These are phyloP conservation scores for Boletales sp. DNA, from an alignment of 768 basidiomycete species.

Conservation along the genomic window DNA sequence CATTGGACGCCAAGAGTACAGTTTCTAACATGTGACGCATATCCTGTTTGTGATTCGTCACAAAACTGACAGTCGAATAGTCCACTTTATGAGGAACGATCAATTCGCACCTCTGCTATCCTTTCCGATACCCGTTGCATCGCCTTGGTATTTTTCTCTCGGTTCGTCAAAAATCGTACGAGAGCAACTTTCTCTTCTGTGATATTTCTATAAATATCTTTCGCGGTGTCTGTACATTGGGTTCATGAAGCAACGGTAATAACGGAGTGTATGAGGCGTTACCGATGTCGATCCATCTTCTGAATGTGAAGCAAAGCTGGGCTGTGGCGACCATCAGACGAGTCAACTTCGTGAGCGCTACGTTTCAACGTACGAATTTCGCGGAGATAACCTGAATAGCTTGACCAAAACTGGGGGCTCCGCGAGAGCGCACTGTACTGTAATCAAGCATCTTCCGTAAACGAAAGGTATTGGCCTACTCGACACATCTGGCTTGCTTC, in stretches of 20 bases:
- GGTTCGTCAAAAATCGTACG: conserved; percentile 41
- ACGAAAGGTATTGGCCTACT: conserved; percentile 32
- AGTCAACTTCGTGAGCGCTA: conserved; percentile 1
- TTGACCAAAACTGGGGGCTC: conserved; percentile 83
- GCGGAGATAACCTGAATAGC: conserved; percentile 78
- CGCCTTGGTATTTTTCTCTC: conserved; percentile 37
- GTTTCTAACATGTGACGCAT: conserved; percentile 24
- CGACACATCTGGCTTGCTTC: conserved; percentile 47
- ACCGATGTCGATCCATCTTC: conserved; percentile 76
- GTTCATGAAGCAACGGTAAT: conserved; percentile 6
- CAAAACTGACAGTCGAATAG: background rate
- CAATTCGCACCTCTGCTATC: conserved; percentile 20
- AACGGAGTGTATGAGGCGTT: conserved; percentile 12
- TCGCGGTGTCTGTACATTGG: conserved; percentile 50
- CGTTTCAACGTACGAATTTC: conserved; percentile 60
- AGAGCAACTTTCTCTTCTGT: conserved; percentile 55
- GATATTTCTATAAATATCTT: conserved; percentile 62
- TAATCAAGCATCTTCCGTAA: background rate
- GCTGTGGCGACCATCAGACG: conserved; percentile 41
- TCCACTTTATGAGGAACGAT: conserved; percentile 2
- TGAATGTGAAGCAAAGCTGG: conserved; percentile 73
- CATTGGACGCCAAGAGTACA: conserved; percentile 16
- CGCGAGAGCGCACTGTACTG: conserved; percentile 60
- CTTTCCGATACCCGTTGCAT: conserved; percentile 30
- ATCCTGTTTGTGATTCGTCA: conserved; percentile 20